Evolutionary conservation across 768 basidiomycete species (phyloP).

Genomic region (Mrakia gelida): DNA sequence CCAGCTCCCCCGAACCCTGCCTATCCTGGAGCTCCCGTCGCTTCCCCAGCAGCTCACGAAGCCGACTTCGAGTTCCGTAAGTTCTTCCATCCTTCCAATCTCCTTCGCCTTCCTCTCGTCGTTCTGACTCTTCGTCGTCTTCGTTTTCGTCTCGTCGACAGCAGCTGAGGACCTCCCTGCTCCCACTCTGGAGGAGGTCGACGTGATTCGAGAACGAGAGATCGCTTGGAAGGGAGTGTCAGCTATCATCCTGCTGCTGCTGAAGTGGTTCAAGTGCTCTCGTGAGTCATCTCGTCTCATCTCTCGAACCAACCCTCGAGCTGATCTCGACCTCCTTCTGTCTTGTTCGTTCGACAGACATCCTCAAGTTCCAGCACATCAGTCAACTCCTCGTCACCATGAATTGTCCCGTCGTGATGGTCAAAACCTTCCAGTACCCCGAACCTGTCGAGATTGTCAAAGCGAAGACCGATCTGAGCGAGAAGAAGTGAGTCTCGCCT

Average conservation of each 20-base stretch:
- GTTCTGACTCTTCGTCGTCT: neutral
- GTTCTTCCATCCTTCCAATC: neutral
- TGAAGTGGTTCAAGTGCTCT: conserved; percentile 99
- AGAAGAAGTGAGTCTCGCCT: conserved; percentile 62
- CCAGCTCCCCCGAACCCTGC: neutral
- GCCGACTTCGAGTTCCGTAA: conserved; percentile 23
- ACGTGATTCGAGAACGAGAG: conserved; percentile 90
- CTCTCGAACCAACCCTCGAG: neutral
- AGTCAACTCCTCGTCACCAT: conserved; percentile 93
- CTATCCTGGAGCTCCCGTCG: neutral
- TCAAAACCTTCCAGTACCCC: conserved; percentile 98
- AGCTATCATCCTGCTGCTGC: conserved; percentile 76
- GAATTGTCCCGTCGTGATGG: conserved; percentile 83
- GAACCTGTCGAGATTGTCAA: conserved; percentile 78
- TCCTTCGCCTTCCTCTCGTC: neutral
- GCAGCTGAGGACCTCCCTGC: conserved; percentile 46
- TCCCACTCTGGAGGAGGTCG: conserved; percentile 81
- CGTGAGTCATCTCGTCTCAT: conserved; percentile 56
- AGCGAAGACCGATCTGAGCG: conserved; percentile 81
- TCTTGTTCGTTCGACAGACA: conserved; percentile 53
- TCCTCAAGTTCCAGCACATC: conserved; percentile 97
- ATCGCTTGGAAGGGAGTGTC: conserved; percentile 97
- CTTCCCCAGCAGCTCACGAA: conserved; percentile 46
- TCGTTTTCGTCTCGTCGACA: conserved; percentile 9
- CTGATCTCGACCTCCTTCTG: conserved; percentile 1